Base-by-base conservation (phyloP, 371 early-diverging fungal genomes). In the Mucor sp. region DNA sequence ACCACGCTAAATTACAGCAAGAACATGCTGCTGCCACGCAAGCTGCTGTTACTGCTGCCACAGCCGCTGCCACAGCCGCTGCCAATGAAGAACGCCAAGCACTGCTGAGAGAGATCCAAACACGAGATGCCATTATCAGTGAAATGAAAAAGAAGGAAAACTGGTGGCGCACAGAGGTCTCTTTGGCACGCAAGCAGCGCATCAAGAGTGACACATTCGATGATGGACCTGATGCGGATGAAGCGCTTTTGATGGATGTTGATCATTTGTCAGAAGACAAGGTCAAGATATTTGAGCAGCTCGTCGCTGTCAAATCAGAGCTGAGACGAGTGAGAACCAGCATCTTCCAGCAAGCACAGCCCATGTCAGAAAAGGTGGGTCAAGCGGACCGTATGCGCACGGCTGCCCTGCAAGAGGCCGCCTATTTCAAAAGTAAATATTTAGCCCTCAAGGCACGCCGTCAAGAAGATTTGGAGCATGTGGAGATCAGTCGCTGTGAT, bases 341-440 rank as follows among this genome's bases (percentile, higher is more conserved):
- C 14, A 86, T 88, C 32, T 74, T 71, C 0, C 83, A 84, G 14
- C 86, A 88, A 65, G 85, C 86, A 0, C 84, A 85, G 41, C 71
- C 78, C 11, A 83, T 86, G 41, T 84, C 86, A 1, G 69, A 74
- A 50, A 82, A 81, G 61, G 77, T 86, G 9, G 63, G 59, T 15
- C 83, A 86, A 33, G 84, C 86, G 0, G 87, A 87, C 63, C 78
- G 82, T n/a, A 72, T 85, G 70, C 77, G 85, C 30, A 83, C 85
- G 0, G 86, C 84, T 15, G 87, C 87, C 0, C 70, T 87, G 28
- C 86, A 87, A 64, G 87, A 87, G 39, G 86, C 87, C 1, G 87
- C 86, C 1, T 87, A 87, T 48, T 78, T 85, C 60, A 86, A 85
- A 65, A 80, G 82, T 17, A 87, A 87, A 63, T 73, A 75, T 53